phyloP scores from a whole-genome alignment of 257 asterid genomes.

The Fraxinus excelsior region DNA sequence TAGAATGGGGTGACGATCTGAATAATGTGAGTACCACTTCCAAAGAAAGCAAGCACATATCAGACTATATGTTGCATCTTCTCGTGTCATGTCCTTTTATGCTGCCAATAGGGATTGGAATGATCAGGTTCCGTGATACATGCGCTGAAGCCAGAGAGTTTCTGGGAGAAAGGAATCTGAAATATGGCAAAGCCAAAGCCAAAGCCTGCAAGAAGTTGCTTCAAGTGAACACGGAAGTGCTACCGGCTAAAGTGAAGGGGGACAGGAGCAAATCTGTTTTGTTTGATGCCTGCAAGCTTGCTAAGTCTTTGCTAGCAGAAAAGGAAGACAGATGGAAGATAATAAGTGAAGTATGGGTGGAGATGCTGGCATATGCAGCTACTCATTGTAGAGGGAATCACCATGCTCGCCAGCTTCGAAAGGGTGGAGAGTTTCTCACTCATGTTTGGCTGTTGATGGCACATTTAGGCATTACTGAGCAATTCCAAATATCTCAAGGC shows the following conservation, averaged over 20 bases:
- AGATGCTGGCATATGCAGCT: slow-evolving; percentile 52
- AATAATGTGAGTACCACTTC: neutral
- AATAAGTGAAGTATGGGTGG: slow-evolving; percentile 51
- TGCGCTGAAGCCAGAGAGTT: slow-evolving; percentile 51
- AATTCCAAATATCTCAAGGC: slow-evolving; percentile 50
- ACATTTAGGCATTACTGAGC: slow-evolving; percentile 59
- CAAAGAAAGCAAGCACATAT: slow-evolving; percentile 41
- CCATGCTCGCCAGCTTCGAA: slow-evolving; percentile 59
- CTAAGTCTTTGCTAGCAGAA: slow-evolving; percentile 24
- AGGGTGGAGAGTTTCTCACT: slow-evolving; percentile 65
- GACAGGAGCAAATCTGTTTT: slow-evolving; percentile 61
- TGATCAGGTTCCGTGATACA: slow-evolving; percentile 53
- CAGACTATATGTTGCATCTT: slow-evolving; percentile 58
- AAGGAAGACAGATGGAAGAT: slow-evolving; percentile 28
- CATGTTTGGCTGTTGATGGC: slow-evolving; percentile 72
- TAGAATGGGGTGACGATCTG: slow-evolving; percentile 9
- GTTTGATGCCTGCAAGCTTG: slow-evolving; percentile 56
- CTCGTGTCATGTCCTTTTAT: slow-evolving; percentile 46
- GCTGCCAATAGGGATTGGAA: slow-evolving; percentile 60
- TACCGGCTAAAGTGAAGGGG: slow-evolving; percentile 53
- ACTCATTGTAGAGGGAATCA: slow-evolving; percentile 47
- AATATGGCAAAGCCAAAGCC: slow-evolving; percentile 9
- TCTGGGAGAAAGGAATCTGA: slow-evolving; percentile 27
- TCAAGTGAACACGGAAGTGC: slow-evolving; percentile 42
- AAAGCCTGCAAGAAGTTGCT: slow-evolving; percentile 36